Conservation (phyloP, 2,329 filamentous ascomycete genomes). For the Fusarium liriodendri region DNA sequence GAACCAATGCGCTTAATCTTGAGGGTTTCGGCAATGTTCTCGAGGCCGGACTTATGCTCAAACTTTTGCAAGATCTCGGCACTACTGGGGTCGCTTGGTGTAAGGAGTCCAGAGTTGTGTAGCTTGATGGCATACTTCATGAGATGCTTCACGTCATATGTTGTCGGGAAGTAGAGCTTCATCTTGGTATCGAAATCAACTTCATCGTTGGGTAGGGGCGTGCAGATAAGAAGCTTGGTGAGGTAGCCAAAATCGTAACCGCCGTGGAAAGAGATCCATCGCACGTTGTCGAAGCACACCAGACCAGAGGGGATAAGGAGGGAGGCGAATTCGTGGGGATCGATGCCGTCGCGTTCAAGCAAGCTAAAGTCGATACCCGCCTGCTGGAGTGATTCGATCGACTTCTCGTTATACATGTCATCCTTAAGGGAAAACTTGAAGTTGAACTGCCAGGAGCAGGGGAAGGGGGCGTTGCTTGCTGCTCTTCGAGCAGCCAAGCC, state of each 20-base stretch:
- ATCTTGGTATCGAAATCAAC: conserved; percentile 89
- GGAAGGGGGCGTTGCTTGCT: conserved; percentile 66
- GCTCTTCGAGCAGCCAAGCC: conserved; percentile 53
- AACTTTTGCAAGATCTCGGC: conserved; percentile 84
- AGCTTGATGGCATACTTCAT: conserved; percentile 88
- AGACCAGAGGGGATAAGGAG: conserved; percentile 92
- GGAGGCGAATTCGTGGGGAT: conserved; percentile 88
- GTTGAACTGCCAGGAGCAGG: conserved; percentile 99
- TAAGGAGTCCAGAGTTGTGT: conserved; percentile 71
- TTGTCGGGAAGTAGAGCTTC: conserved; percentile 90
- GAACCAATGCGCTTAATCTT: conserved; percentile 89
- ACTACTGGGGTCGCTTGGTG: conserved; percentile 72
- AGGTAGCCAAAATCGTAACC: conserved; percentile 99
- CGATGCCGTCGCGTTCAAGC: conserved; percentile 89
- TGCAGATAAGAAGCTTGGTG: conserved; percentile 90
- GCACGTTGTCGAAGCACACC: conserved; percentile 86
- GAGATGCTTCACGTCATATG: conserved; percentile 97
- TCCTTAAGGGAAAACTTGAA: conserved; percentile 95
- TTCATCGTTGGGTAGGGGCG: conserved; percentile 88
- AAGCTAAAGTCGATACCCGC: conserved; percentile 92
- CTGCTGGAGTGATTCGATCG: conserved; percentile 89
- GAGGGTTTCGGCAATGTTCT: conserved; percentile 93
- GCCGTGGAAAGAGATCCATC: conserved; percentile 98
- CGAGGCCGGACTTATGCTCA: conserved; percentile 90
- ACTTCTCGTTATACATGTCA: conserved; percentile 98